phyloP scores from a whole-genome alignment of 805 yeast genomes.

The Deakozyma indianensis region DNA sequence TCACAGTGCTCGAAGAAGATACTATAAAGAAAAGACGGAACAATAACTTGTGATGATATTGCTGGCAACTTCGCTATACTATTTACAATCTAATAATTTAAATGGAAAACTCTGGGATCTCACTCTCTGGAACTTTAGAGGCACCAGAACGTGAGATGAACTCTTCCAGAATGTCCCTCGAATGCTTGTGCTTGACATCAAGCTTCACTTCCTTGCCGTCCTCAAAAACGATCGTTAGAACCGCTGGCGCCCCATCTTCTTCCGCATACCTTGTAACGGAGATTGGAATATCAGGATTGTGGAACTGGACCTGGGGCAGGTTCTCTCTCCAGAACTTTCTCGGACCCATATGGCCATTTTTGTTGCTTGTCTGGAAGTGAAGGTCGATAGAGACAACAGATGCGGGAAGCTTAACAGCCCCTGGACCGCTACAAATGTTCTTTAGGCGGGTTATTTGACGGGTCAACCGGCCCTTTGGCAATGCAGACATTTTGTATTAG shows the following conservation, averaged over 20 bases:
- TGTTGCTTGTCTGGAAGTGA: slow-evolving; percentile 10
- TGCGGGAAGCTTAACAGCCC: slow-evolving; percentile 16
- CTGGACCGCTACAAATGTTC: slow-evolving; percentile 17
- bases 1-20: not conserved
- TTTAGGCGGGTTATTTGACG: slow-evolving; percentile 16
- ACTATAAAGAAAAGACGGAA: not conserved
- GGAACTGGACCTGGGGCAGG: slow-evolving; percentile 67
- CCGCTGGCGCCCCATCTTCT: slow-evolving; percentile 31
- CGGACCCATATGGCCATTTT: slow-evolving; percentile 10
- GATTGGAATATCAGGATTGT: slow-evolving; percentile 59
- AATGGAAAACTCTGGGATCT: slow-evolving; percentile 11
- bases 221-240: slow-evolving; percentile 26
- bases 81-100: not conserved
- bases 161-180: slow-evolving; percentile 40
- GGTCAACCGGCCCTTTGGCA: slow-evolving; percentile 1
- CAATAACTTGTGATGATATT: too few relatives aligned
- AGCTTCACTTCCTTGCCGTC: slow-evolving; percentile 29
- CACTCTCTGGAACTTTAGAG: slow-evolving; percentile 30
- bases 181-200: slow-evolving; percentile 38
- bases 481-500: not conserved
- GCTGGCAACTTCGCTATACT: too few relatives aligned
- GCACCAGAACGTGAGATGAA: slow-evolving; percentile 41
- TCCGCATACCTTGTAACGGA: slow-evolving; percentile 42
- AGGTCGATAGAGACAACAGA: slow-evolving; percentile 13
- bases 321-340: slow-evolving; percentile 61